Conservation (phyloP, 1,284 basidiomycete genomes). For the Trichosporon sp. region DNA sequence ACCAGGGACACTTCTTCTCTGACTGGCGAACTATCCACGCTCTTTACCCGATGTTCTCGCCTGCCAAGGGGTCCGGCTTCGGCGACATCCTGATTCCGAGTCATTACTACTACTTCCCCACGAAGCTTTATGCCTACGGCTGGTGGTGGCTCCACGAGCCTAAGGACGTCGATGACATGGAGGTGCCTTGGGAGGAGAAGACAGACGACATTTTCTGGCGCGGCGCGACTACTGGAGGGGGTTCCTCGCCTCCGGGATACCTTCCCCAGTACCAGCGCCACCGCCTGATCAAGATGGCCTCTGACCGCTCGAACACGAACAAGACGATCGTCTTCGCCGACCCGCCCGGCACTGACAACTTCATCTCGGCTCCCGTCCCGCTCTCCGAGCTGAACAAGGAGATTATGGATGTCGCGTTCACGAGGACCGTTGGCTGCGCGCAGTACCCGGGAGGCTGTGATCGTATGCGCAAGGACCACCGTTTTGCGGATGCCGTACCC, state of each 20-base stretch:
- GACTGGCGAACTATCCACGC: constrained; percentile 83
- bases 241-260: constrained; percentile 78
- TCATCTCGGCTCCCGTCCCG: constrained; percentile 61
- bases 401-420: constrained; percentile 84
- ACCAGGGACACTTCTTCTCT: constrained; percentile 90
- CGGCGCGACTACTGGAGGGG: constrained; percentile 87
- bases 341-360: constrained; percentile 59
- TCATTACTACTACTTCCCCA: constrained; percentile 86
- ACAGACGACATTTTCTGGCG: constrained; percentile 56
- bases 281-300: constrained; percentile 75
- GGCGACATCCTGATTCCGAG: constrained; percentile 86
- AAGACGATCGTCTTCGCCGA: constrained; percentile 72
- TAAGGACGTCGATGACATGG: constrained; percentile 71
- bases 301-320: constrained; percentile 57
- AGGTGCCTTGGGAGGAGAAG: constrained; percentile 63
- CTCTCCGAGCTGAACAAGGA: constrained; percentile 65
- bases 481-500: constrained; percentile 70
- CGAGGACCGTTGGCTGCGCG: constrained; percentile 64
- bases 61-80: constrained; percentile 76
- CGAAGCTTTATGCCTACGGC: constrained; percentile 77
- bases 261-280: constrained; percentile 81
- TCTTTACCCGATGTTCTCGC: constrained; percentile 85
- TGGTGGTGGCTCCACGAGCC: constrained; percentile 60
- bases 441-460: constrained; percentile 75
- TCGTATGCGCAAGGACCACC: constrained; percentile 63